Evolutionary conservation across 441 rosid species (phyloP).

Genomic region (Syzygium syzygioides): DNA sequence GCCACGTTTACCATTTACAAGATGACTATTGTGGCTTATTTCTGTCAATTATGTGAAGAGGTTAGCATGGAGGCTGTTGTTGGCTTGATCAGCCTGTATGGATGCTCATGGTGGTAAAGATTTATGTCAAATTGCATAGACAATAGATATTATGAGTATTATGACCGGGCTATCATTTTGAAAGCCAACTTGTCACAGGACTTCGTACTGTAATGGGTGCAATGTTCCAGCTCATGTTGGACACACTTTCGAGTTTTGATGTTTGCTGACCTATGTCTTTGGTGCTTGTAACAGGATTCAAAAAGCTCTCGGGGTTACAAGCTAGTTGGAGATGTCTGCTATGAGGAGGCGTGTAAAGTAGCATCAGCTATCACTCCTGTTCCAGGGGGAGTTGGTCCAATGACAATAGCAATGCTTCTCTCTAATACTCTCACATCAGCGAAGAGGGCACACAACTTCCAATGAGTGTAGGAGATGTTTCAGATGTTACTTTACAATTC

Average conservation of each 20-base stretch:
- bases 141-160: not conserved
- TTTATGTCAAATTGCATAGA: not conserved
- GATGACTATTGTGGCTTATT: not conserved
- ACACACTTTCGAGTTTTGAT: not conserved
- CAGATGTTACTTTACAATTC: not conserved
- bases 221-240: not conserved
- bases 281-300: slow-evolving; percentile 33
- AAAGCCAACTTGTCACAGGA: not conserved
- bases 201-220: not conserved
- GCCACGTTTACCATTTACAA: not conserved
- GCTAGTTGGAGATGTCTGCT: slow-evolving; percentile 78
- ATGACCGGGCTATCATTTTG: not conserved
- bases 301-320: slow-evolving; percentile 52
- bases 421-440: slow-evolving; percentile 66
- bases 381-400: slow-evolving; percentile 96
- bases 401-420: slow-evolving; percentile 93
- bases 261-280: not conserved
- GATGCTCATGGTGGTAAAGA: not conserved
- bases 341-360: slow-evolving; percentile 63
- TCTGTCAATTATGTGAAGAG: not conserved
- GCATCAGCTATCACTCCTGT: slow-evolving; percentile 84
- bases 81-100: not conserved
- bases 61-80: not conserved
- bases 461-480: slow-evolving; percentile 12
- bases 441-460: slow-evolving; percentile 44